Percentiles rank a stretch among this genome's conserved stretches.
Conservation (phyloP, 1,139 yeast genomes). For the Suzukiozyma palmioleophila region DNA sequence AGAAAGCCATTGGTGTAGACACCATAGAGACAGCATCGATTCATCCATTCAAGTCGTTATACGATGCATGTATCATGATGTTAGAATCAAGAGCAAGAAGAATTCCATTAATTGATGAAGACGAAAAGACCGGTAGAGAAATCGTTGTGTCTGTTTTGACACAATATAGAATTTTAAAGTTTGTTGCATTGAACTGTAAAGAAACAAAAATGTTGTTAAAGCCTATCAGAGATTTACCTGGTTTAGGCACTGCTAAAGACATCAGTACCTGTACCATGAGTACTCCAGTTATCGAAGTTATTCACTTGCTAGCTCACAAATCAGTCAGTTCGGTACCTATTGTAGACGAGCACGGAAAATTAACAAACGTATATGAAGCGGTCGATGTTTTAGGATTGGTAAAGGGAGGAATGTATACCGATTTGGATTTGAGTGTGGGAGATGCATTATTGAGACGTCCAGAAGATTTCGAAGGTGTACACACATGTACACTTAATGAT, state of each 20-base stretch:
- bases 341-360: slow-evolving; percentile 68
- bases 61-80: slow-evolving; percentile 94
- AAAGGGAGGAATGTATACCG: slow-evolving; percentile 92
- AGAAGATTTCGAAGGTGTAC: slow-evolving; percentile 97
- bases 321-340: slow-evolving; percentile 92
- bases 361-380: slow-evolving; percentile 92
- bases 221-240: slow-evolving; percentile 63
- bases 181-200: slow-evolving; percentile 92
- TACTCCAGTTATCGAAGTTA: slow-evolving; percentile 93
- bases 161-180: slow-evolving; percentile 92
- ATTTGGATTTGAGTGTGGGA: slow-evolving; percentile 86
- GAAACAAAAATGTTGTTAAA: slow-evolving; percentile 82
- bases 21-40: slow-evolving; percentile 86
- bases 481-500: slow-evolving; percentile 88
- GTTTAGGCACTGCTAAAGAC: slow-evolving; percentile 56
- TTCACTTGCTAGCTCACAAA: slow-evolving; percentile 71
- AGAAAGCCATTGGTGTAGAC: slow-evolving; percentile 81
- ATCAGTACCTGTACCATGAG: slow-evolving; percentile 82
- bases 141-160: slow-evolving; percentile 94
- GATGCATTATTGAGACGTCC: slow-evolving; percentile 93
- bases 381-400: slow-evolving; percentile 90
- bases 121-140: slow-evolving; percentile 88
- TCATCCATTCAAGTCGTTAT: slow-evolving; percentile 86
- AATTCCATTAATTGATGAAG: slow-evolving; percentile 91
- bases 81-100: slow-evolving; percentile 85